phyloP scores from a whole-genome alignment of 2,329 filamentous ascomycete genomes.

The Xylariales sp. region DNA sequence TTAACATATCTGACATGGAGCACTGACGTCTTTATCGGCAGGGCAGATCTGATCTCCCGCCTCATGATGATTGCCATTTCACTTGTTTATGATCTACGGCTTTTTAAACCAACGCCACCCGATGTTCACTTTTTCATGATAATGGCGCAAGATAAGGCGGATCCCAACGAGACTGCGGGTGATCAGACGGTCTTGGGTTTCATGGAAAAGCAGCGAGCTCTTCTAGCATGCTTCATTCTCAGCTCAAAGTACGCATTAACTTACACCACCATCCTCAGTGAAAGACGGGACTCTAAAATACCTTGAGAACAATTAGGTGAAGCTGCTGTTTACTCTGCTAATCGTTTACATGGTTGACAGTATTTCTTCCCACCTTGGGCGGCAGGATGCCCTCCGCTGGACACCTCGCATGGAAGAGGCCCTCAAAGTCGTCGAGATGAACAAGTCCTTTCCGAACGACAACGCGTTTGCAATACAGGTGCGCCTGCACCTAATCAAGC shows the following conservation, averaged over 20 bases:
- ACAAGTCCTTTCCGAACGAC: slow-evolving; percentile 21
- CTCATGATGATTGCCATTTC: slow-evolving; percentile 32
- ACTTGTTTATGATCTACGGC: slow-evolving; percentile 28
- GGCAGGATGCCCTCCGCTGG: slow-evolving; percentile 29
- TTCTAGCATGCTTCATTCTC: slow-evolving; percentile 26
- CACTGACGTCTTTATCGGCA: slow-evolving; percentile 26
- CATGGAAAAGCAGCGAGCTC: slow-evolving; percentile 20
- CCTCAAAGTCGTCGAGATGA: slow-evolving; percentile 21
- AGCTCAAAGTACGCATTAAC: slow-evolving; percentile 18
- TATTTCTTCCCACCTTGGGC: slow-evolving; percentile 28
- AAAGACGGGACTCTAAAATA: no score
- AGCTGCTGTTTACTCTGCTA: no score
- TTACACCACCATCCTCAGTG: no score
- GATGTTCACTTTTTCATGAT: slow-evolving; percentile 25
- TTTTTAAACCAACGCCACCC: slow-evolving; percentile 24
- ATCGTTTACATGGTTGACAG: no score
- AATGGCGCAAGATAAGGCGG: slow-evolving; percentile 21
- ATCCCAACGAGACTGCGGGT: slow-evolving; percentile 8
- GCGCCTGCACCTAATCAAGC: slow-evolving; percentile 28
- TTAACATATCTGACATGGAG: slow-evolving; percentile 33
- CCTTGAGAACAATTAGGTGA: no score
- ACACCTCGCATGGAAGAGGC: slow-evolving; percentile 32
- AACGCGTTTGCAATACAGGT: slow-evolving; percentile 27
- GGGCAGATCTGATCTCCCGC: slow-evolving; percentile 24
- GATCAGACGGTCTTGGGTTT: slow-evolving; percentile 14